Evolutionary conservation across 352 stramenopile species (phyloP), one percentile per base, ranked within the genome.

Genomic region (Globisporangium solare): DNA sequence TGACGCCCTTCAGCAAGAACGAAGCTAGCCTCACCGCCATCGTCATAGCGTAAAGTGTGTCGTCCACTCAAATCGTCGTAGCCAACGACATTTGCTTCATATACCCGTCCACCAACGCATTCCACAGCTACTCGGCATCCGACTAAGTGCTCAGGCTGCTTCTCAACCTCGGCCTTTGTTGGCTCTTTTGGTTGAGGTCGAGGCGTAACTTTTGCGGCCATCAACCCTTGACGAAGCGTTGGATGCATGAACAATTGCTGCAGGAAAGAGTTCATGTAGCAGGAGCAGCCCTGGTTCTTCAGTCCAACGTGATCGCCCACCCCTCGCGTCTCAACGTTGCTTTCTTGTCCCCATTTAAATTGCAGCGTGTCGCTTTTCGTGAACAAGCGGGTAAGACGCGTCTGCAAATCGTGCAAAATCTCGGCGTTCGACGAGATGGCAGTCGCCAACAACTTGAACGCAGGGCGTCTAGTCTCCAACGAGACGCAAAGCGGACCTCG

Each of bases 201-300:
- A 40, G 78, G 67, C 41, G 74, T 51, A 13, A 95, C 83, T 49
- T 89, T 75, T 13, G 86, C 86, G 18, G 72, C 71, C 48, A 97
- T 31, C 32, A 97, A 54, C 14, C 86, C 88, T 67, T 92, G 76
- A 2, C 82, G 71, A 24, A 97, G 67, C 10, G 73, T 88, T 3
- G 80, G 76, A 43, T 94, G 80, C 80, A 96, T 95, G 57, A 96
- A 99, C 12, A 99, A 68, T 61, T 99, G 96, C 69, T 99, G 97
- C 17, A 99, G 74, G 17, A 99, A 92, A 1, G 95, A 99, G 67
- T 99, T 99, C 93, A 99, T 99, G 81, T 99, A 99, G 79, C 97
- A 99, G 10, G 97, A 99, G 68, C 95, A 99, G 48, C 97, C 97
- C 65, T 99, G 96, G 66, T 99, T 99, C 70, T 98, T 98, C 0